Percentiles rank a stretch among this genome's conserved stretches.
Conservation (phyloP, 75 land plant species). For the Larix kaempferi region DNA sequence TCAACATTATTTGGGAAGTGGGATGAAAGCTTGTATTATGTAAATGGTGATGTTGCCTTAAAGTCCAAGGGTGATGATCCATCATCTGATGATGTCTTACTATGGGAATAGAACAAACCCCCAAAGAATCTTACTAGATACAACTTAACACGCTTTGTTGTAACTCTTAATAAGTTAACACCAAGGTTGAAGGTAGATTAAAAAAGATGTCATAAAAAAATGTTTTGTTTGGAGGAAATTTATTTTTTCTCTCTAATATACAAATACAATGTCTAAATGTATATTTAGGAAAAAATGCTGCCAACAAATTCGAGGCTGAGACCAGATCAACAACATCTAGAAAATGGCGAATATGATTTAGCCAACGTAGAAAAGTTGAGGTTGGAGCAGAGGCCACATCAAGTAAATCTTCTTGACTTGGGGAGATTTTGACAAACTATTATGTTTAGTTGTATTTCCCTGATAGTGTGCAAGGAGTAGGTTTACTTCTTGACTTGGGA, state of each 20-base stretch:
- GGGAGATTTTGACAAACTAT: background rate
- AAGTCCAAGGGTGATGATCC: conserved; percentile 74
- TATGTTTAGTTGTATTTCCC: too few species aligned
- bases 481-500: too few species aligned
- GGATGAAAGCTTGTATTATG: conserved; percentile 94
- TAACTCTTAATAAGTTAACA: conserved; percentile 91
- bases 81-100: conserved; percentile 54
- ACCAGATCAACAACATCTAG: conserved; percentile 87
- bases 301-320: conserved; percentile 91
- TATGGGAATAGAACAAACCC: conserved; percentile 74
- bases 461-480: background rate
- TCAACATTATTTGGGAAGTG: too few species aligned
- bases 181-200: conserved; percentile 77
- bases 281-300: conserved; percentile 75
- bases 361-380: conserved; percentile 85
- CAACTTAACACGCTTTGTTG: too few species aligned
- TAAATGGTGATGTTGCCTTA: conserved; percentile 60
- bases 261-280: too few species aligned
- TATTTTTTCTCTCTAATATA: too few species aligned
- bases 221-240: background rate
- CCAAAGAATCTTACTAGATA: conserved; percentile 60
- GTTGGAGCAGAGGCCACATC: conserved; percentile 78
- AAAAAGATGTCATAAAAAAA: too few species aligned
- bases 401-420: too few species aligned
- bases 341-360: conserved; percentile 87